Evolutionary conservation across 176 grass and related monocot genomes (phyloP), one percentile per base, ranked within the genome.

Genomic region (Microstegium vimineum): DNA sequence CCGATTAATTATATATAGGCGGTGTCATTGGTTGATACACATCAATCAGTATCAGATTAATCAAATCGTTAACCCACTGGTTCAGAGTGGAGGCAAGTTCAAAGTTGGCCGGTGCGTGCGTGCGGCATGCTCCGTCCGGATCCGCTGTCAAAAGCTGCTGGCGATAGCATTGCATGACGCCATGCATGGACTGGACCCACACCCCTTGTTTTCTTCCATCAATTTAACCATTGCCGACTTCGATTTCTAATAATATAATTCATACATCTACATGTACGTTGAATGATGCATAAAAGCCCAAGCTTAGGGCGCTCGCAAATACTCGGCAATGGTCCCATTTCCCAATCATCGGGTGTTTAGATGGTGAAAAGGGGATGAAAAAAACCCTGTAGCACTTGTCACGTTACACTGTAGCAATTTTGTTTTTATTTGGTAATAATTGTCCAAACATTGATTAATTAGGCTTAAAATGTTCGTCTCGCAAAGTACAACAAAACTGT

Each of bases 61-160:
- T 80, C n/a, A 51, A 67, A 67, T 79, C 30, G 62, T 25, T 80
- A 80, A 80, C 27, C 25, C 69, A 31, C 15, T 34, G 18, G 69
- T 17, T 1, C 25, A 27, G 9, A 35, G 17, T 10, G 73, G 20
- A 75, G 27, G 37, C 17, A 34, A 68, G 31, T 11, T 28, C 11
- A 12, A n/a, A 65, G 30, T 14, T 69, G 43, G 78, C 22, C 18
- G 43, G 62, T 43, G 62, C 43, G 38, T 31, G 15, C 52, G 8
- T 27, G n/a, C n/a, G n/a, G 34, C 40, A 6, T 20, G 64, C 61
- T 45, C 51, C n/a, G 20, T n/a, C 22, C 54, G 54, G 54, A 22
- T 65, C 76, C 6, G 28, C 41, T 49, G 76, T 11, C 37, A 45
- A 73, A 65, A 74, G 57, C 41, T 83, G 71, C 71, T 7, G 51